Conservation (phyloP, 192 early-diverging fungal genomes). For the Diversispora epigaea region DNA sequence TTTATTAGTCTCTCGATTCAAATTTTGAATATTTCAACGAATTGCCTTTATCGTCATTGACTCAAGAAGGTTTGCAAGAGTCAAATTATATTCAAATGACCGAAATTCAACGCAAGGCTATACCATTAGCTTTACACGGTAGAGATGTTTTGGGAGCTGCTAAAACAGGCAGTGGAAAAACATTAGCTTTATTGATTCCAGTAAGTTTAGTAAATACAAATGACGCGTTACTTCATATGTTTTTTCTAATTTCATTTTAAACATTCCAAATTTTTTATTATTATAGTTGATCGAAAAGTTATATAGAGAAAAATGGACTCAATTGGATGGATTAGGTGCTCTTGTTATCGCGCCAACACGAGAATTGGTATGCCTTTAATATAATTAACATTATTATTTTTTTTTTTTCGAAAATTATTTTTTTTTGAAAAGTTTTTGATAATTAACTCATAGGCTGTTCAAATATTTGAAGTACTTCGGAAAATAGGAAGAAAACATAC, state of each 20-base stretch:
- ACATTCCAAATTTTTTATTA: neutral
- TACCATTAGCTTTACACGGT: constrained; percentile 66
- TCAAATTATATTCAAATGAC: constrained; percentile 92
- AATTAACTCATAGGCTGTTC: constrained; percentile 57
- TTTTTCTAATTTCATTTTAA: neutral
- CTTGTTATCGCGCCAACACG: constrained; percentile 82
- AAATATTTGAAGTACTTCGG: constrained; percentile 88
- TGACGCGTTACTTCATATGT: neutral
- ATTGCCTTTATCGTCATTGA: constrained; percentile 54
- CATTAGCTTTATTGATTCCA: constrained; percentile 76
- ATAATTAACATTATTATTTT: neutral
- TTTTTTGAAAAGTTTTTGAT: neutral
- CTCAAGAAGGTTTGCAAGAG: constrained; percentile 68
- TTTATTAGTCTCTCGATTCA: constrained; percentile 7
- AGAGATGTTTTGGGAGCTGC: constrained; percentile 82
- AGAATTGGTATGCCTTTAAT: constrained; percentile 49
- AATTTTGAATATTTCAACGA: constrained; percentile 43
- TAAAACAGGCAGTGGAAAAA: constrained; percentile 86
- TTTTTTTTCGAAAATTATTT: neutral
- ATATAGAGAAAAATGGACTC: constrained; percentile 81
- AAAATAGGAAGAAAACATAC: constrained; percentile 70
- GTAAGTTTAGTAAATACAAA: constrained; percentile 37
- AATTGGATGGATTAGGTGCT: constrained; percentile 75
- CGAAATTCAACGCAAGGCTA: constrained; percentile 83
- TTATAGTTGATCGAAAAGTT: constrained; percentile 78